These are phyloP conservation scores for Tolypocladium guangdongense DNA, from an alignment of 2,329 filamentous ascomycete genomes.

Conservation along the genomic window DNA sequence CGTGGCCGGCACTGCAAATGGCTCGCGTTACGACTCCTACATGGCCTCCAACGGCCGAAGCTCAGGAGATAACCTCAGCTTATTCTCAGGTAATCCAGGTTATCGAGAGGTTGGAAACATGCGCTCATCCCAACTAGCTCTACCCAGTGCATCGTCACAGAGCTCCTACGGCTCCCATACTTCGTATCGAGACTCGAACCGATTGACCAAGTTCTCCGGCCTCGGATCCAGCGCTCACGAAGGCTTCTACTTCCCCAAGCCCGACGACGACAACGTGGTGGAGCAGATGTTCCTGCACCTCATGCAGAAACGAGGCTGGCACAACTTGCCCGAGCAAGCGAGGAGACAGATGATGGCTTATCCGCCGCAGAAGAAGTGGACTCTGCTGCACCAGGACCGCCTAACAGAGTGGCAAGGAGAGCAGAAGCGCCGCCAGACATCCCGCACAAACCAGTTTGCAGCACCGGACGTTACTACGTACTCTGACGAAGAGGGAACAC, in stretches of 20 bases:
- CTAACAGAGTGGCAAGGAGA: slow-evolving; percentile 90
- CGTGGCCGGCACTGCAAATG: slow-evolving; percentile 38
- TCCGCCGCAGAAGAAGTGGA: slow-evolving; percentile 93
- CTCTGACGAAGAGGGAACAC: slow-evolving; percentile 88
- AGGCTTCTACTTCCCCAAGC: slow-evolving; percentile 55
- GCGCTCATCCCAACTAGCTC: slow-evolving; percentile 29
- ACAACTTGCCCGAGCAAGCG: slow-evolving; percentile 90
- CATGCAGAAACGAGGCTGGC: slow-evolving; percentile 97
- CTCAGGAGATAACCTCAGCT: slow-evolving; percentile 42
- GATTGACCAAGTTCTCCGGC: slow-evolving; percentile 41
- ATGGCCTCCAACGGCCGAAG: slow-evolving; percentile 47
- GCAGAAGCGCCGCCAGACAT: slow-evolving; percentile 72
- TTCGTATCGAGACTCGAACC: slow-evolving; percentile 44
- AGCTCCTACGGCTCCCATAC: slow-evolving; percentile 38
- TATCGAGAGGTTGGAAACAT: slow-evolving; percentile 24
- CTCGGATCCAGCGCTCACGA: slow-evolving; percentile 29
- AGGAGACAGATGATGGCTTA: slow-evolving; percentile 94
- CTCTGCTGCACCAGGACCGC: slow-evolving; percentile 86
- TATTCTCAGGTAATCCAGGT: slow-evolving; percentile 44
- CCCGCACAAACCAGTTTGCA: slow-evolving; percentile 60
- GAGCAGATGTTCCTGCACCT: slow-evolving; percentile 86
- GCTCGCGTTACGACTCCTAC: slow-evolving; percentile 53
- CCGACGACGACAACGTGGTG: slow-evolving; percentile 70
- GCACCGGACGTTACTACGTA: slow-evolving; percentile 61
- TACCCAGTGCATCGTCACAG: slow-evolving; percentile 45